These are phyloP conservation scores for Penicillium paradoxum DNA, from an alignment of 495 filamentous ascomycete genomes.

Conservation along the genomic window DNA sequence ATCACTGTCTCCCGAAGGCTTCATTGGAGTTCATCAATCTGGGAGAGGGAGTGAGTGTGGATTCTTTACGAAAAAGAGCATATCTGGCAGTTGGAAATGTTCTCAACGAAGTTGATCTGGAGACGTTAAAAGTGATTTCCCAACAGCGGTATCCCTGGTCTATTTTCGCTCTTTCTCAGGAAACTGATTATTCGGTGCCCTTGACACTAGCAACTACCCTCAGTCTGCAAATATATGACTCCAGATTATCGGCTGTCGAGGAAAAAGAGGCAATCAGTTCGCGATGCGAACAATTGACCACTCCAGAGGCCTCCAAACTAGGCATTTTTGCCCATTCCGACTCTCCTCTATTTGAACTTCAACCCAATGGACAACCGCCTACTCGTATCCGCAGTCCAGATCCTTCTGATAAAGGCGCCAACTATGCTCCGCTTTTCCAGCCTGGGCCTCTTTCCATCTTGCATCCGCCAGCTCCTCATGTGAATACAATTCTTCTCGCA, in stretches of 20 bases:
- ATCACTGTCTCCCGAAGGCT: constrained; percentile 38
- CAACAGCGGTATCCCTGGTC: constrained; percentile 74
- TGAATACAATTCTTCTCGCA: constrained; percentile 54
- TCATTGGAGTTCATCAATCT: constrained; percentile 60
- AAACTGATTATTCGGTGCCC: constrained; percentile 61
- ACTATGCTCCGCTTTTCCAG: constrained; percentile 71
- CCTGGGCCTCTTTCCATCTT: constrained; percentile 79
- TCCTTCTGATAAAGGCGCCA: constrained; percentile 35
- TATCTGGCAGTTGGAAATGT: constrained; percentile 73
- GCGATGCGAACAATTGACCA: constrained; percentile 35
- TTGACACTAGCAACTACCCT: constrained; percentile 81
- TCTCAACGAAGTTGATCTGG: constrained; percentile 79
- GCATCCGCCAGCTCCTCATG: constrained; percentile 57
- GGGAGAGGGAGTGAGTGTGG: constrained; percentile 78
- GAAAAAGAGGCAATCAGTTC: constrained; percentile 41
- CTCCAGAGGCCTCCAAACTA: constrained; percentile 25
- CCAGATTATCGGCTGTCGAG: constrained; percentile 46
- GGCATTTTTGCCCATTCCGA: constrained; percentile 35
- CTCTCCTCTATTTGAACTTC: constrained; percentile 36
- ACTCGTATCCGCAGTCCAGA: constrained; percentile 42
- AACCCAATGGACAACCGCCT: constrained; percentile 36
- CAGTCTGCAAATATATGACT: constrained; percentile 81
- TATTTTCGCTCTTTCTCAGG: constrained; percentile 77
- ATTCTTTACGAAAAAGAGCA: constrained; percentile 62
- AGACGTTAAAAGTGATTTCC: constrained; percentile 65